Evolutionary conservation across 768 basidiomycete genomes (phyloP), one percentile per base, ranked within the genome.

Genomic region (Tricholoma matsutake): DNA sequence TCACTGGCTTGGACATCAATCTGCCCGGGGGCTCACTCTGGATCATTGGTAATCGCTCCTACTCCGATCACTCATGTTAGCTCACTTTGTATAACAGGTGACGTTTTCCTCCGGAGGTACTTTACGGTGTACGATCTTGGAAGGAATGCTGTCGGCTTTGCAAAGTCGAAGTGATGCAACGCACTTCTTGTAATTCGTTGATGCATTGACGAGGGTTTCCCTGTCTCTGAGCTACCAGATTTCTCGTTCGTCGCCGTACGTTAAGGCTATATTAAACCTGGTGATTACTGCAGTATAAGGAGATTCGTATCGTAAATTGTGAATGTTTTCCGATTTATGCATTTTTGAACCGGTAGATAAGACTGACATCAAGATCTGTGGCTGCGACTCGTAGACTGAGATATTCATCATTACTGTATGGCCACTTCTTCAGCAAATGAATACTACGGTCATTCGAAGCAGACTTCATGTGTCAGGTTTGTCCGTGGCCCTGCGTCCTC

Each of bases 1-100:
- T 99, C 82, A 91, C 86, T 49, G 92, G 91, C 22, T 75, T 98
- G 76, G 95, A 98, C 71, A 88, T 97, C 77, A 91, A 92, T 67
- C 70, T 92, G 45, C 91, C 91, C 1, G 85, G 87, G 63, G 85
- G 86, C 45, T 75, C 84, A n/a, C 79, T 96, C 51, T 96, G 94
- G 94, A 94, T 96, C 67, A 78, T 97, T 67, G 94, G 95, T 89
- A 77, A 52, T 80, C 72, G 28, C 11, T 11, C 29, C 7, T 52
- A 8, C 25, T 25, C 14, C 22, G 37, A 6, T 57, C 37, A 28
- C 35, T 63, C 8, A 45, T 54, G 34, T 47, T 61, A 18, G 6
- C 57, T 60, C 54, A 63, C 37, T 45, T 49, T 51, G 6, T 47
- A 25, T 43, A 60, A 0, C 63, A 89, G 88, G 92, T 67, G 92